Percentiles rank a stretch among this genome's conserved stretches.
Conservation (phyloP, 169 alveolate species). For the Sarcocystis neurona region DNA sequence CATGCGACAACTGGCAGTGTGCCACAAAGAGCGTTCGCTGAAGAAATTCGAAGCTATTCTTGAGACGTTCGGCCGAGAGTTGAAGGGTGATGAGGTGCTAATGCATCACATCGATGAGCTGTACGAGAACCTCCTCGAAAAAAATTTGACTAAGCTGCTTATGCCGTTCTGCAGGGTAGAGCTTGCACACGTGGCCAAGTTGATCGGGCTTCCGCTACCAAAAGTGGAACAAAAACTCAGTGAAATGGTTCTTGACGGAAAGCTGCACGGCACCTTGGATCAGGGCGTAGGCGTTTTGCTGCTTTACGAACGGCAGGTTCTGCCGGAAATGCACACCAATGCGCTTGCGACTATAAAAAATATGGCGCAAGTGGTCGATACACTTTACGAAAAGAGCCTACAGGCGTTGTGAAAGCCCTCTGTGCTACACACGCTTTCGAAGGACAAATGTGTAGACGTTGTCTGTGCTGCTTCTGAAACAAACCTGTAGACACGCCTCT, state of each 20-base stretch:
- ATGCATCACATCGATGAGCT: constrained; percentile 78
- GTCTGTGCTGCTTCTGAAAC: too few relatives aligned
- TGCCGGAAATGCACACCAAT: constrained; percentile 31
- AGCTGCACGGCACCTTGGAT: constrained; percentile 93
- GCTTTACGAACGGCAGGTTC: constrained; percentile 58
- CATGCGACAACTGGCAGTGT: constrained; percentile 41
- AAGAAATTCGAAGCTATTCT: constrained; percentile 22
- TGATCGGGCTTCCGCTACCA: constrained; percentile 81
- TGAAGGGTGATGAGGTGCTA: constrained; percentile 73
- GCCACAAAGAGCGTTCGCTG: constrained; percentile 50
- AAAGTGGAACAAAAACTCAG: constrained; percentile 78
- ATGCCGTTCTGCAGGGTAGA: constrained; percentile 85
- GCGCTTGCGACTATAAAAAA: constrained; percentile 58
- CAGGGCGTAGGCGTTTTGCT: constrained; percentile 88
- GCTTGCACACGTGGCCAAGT: constrained; percentile 81
- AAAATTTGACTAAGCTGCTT: constrained; percentile 82
- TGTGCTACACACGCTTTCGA: too few relatives aligned
- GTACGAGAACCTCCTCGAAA: constrained; percentile 83
- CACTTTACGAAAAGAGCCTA: constrained; percentile 70
- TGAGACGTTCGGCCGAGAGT: not conserved
- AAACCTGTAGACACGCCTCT: too few relatives aligned
- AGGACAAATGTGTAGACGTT: too few relatives aligned
- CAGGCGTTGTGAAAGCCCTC: constrained; percentile 40
- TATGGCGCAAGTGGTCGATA: constrained; percentile 68
- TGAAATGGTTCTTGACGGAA: constrained; percentile 93